Conservation (phyloP, 1,284 basidiomycete species). For the Ceratobasidium sp. region DNA sequence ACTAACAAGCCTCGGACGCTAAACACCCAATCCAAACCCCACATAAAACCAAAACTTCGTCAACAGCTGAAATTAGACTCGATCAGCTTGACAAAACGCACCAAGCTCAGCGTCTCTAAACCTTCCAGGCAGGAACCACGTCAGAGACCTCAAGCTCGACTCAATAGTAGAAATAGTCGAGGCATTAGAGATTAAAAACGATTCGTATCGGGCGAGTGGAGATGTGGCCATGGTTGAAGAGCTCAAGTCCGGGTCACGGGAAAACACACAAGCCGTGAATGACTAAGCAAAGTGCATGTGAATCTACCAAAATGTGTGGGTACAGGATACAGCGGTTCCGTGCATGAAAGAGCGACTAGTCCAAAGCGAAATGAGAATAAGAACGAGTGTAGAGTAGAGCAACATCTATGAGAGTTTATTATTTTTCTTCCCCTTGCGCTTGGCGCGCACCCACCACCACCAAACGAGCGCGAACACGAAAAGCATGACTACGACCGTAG, state of each 20-base stretch:
- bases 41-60: neutral
- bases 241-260: slow-evolving; percentile 17
- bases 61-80: neutral
- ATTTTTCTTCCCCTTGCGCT: slow-evolving; percentile 50
- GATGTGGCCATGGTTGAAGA: slow-evolving; percentile 44
- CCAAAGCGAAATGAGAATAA: neutral
- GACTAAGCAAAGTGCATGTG: slow-evolving; percentile 36
- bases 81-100: neutral
- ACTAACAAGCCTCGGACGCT: slow-evolving; percentile 89
- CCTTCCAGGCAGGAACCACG: slow-evolving; percentile 93
- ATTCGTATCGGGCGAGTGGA: slow-evolving; percentile 69
- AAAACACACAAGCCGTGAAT: slow-evolving; percentile 8
- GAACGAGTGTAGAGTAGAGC: slow-evolving; percentile 10
- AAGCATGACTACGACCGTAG: slow-evolving; percentile 57
- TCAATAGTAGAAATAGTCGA: slow-evolving; percentile 88
- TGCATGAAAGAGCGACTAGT: slow-evolving; percentile 4
- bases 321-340: slow-evolving; percentile 12
- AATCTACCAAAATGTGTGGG: slow-evolving; percentile 22
- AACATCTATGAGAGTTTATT: slow-evolving; percentile 22
- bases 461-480: slow-evolving; percentile 60
- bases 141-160: slow-evolving; percentile 86
- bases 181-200: slow-evolving; percentile 83
- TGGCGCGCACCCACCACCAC: slow-evolving; percentile 68
- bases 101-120: slow-evolving; percentile 94
- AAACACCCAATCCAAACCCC: neutral